phyloP scores from a whole-genome alignment of 768 basidiomycete species.

The Boletus sensibilis region DNA sequence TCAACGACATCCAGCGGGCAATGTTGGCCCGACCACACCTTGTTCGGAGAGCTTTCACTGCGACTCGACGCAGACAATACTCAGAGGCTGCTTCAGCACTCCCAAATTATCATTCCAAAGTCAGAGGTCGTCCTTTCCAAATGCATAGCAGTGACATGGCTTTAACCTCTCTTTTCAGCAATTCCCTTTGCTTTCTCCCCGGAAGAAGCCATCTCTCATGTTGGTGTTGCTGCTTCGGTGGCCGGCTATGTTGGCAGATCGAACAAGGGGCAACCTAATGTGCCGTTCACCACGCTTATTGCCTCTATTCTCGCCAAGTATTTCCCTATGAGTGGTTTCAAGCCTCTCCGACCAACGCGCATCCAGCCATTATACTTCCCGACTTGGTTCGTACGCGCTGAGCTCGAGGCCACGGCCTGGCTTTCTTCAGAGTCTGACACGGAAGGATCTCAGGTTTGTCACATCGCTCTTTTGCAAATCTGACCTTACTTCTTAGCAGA shows the following conservation, averaged over 20 bases:
- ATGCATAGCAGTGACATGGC: neutral
- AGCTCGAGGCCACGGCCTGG: constrained; percentile 41
- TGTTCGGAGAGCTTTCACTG: neutral
- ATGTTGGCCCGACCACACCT: constrained; percentile 21
- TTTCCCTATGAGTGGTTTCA: constrained; percentile 39
- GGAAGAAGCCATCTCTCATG: constrained; percentile 41
- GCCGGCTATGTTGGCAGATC: constrained; percentile 27
- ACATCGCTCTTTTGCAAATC: constrained; percentile 1
- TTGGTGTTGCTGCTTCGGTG: constrained; percentile 37
- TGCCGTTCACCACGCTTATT: constrained; percentile 25
- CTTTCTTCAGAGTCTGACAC: constrained; percentile 24
- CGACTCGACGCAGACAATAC: constrained; percentile 16
- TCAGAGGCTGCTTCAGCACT: constrained; percentile 12
- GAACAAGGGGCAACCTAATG: constrained; percentile 4
- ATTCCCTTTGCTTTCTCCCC: constrained; percentile 51
- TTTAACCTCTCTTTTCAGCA: constrained; percentile 35
- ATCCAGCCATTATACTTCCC: constrained; percentile 60
- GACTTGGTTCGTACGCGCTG: constrained; percentile 59
- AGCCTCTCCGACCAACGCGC: constrained; percentile 43
- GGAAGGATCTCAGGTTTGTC: constrained; percentile 26
- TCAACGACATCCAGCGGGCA: neutral
- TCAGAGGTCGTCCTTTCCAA: constrained; percentile 35
- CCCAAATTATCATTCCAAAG: constrained; percentile 35
- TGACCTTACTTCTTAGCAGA: constrained; percentile 25
- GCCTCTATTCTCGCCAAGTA: constrained; percentile 36